phyloP scores from a whole-genome alignment of 345 rosid genomes.

The Moricandia moricandioides region DNA sequence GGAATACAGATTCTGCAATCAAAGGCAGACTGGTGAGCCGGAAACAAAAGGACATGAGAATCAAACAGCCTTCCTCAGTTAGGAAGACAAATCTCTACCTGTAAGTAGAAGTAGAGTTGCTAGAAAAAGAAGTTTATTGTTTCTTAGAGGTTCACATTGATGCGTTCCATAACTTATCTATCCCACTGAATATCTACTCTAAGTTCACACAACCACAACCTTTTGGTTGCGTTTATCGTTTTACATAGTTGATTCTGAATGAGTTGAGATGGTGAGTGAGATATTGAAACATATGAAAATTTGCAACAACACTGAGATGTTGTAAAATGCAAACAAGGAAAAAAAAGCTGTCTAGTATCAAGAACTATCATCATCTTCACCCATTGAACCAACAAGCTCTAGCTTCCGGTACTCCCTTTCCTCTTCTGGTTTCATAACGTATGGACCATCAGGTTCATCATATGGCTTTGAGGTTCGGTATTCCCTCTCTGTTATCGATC shows the following conservation, averaged over 20 bases:
- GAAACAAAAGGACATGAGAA: slow-evolving; percentile 74
- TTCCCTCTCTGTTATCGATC: slow-evolving; percentile 62
- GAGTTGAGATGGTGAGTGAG: slow-evolving; percentile 3
- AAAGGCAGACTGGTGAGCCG: slow-evolving; percentile 80
- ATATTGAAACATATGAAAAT: slow-evolving; percentile 5
- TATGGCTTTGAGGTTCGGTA: slow-evolving; percentile 49
- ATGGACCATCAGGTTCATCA: slow-evolving; percentile 39
- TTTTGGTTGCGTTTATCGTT: background rate
- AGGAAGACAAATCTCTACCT: slow-evolving; percentile 55
- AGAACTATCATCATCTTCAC: slow-evolving; percentile 32
- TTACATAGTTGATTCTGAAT: background rate
- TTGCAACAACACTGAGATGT: slow-evolving; percentile 4
- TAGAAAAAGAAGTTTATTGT: too few relatives aligned
- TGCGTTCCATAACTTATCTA: too few relatives aligned
- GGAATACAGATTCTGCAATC: slow-evolving; percentile 69
- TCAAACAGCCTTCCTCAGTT: slow-evolving; percentile 50
- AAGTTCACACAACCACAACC: background rate
- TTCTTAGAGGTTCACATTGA: too few relatives aligned
- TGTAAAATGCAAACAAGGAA: slow-evolving; percentile 10
- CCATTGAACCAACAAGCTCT: slow-evolving; percentile 35
- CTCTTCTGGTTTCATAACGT: slow-evolving; percentile 37
- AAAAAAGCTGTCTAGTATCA: slow-evolving; percentile 11
- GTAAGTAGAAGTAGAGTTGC: too few relatives aligned
- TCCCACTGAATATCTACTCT: too few relatives aligned
- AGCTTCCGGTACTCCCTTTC: slow-evolving; percentile 32